phyloP scores from a whole-genome alignment of 805 yeast species.

The Yamadazyma olivae region DNA sequence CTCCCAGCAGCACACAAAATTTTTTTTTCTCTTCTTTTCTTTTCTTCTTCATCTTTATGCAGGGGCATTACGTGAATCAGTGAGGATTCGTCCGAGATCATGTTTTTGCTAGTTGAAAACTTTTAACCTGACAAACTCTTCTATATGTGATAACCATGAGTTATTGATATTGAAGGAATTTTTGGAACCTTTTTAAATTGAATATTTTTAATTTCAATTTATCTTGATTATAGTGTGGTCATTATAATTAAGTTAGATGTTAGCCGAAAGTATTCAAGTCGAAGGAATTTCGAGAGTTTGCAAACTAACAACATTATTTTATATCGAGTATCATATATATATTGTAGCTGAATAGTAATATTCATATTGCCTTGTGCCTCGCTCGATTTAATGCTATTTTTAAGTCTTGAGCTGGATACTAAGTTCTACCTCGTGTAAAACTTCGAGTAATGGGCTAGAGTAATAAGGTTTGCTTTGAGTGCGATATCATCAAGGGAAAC shows the following conservation, averaged over 20 bases:
- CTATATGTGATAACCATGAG: constrained; percentile 44
- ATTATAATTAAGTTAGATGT: neutral
- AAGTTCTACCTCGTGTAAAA: too few species aligned
- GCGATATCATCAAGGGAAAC: constrained; percentile 34
- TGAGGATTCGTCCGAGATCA: constrained; percentile 99
- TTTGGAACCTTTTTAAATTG: constrained; percentile 47
- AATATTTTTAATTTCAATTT: too few species aligned
- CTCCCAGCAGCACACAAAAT: neutral
- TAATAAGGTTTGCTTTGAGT: constrained; percentile 43
- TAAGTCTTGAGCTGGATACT: constrained; percentile 48
- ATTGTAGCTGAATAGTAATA: too few species aligned
- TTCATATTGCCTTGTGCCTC: constrained; percentile 53
- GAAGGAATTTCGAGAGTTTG: too few species aligned
- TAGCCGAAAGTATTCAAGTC: neutral
- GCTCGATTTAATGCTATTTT: constrained; percentile 36
- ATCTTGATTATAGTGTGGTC: neutral
- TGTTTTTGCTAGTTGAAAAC: constrained; percentile 99
- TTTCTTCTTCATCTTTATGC: constrained; percentile 83
- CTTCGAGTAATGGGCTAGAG: constrained; percentile 38
- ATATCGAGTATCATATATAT: too few species aligned
- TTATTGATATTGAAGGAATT: constrained; percentile 61
- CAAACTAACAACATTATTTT: too few species aligned
- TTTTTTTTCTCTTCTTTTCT: too few species aligned
- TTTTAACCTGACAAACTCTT: constrained; percentile 86
- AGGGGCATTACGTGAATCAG: constrained; percentile 99